These are phyloP conservation scores for Aspergillus hiratsukae DNA, from an alignment of 2,329 filamentous ascomycete species.

Conservation along the genomic window DNA sequence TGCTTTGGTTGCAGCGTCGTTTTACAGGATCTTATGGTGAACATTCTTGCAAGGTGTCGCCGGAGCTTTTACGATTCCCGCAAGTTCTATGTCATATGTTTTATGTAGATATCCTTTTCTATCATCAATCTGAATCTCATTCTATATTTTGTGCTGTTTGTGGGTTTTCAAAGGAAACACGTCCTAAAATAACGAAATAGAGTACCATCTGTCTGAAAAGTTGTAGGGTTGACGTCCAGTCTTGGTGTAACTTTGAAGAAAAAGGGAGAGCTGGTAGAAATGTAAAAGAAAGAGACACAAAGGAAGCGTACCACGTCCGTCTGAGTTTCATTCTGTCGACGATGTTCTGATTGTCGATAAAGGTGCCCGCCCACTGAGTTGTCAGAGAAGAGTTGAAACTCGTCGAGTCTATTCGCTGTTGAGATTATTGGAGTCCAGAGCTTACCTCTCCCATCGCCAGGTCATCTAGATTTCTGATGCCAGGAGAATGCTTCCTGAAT, in stretches of 20 bases:
- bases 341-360: background rate
- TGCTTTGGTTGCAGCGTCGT: slow-evolving; percentile 13
- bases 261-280: background rate
- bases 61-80: slow-evolving; percentile 15
- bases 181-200: background rate
- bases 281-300: background rate
- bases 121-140: background rate
- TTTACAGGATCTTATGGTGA: slow-evolving; percentile 6
- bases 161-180: background rate
- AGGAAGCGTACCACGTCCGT: background rate
- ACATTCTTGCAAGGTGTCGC: slow-evolving; percentile 13
- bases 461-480: background rate
- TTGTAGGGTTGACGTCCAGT: background rate
- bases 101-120: slow-evolving; percentile 16
- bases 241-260: background rate
- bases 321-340: background rate
- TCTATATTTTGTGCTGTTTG: background rate
- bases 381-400: background rate
- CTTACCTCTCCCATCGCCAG: background rate
- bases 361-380: background rate
- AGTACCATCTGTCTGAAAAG: background rate
- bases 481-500: background rate
- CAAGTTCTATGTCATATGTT: slow-evolving; percentile 2
- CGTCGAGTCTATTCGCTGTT: background rate
- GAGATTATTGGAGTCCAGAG: background rate